Base-by-base conservation (phyloP, 257 asterid genomes). In the Schizonepeta tenuifolia region DNA sequence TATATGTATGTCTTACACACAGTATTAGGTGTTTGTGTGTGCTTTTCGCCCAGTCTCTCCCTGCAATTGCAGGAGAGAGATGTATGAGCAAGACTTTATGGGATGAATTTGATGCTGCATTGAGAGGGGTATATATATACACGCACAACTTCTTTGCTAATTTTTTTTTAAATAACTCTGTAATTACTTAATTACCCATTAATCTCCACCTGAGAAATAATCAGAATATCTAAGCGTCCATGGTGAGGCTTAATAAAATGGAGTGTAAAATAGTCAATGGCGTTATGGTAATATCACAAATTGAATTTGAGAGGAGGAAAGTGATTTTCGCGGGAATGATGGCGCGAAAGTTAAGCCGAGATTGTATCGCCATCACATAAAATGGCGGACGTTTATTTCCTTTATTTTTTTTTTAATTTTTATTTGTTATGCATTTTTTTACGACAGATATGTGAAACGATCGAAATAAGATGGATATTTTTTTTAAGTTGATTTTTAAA, bases 51-150 rank as follows among this genome's bases (percentile, higher is more conserved):
- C 38, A 9, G 43, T 67, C 87, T 77, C 86, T 73, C 73, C 95
- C 97, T 84, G 93, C 93, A 73, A 77, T 55, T 12, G 97, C 91
- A 88, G 97, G 95, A 73, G 53, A 82, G 85, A 81, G 79, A 56
- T 26, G 67, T 22, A 43, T 66, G 71, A 49, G 70, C 65, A 50
- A 33, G 50, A 17, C 79, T 73, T 71, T 70, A 58, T 56, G 77
- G 61, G 72, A 57, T 56, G 71, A 47, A 22, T 46, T 75, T 71
- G 22, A 41, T 20, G n/a, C 47, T 47, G 43, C 38, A 7, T 7
- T 22, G 0, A 1, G 56, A 41, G 22, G 15, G 6, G 10, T 43
- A 65, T 43, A 22, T 65, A 65, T 44, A 65, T 20, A 12, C 14
- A 12, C 14, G 2, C 14, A 59, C 31, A 9, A 38, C 13, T 22